These are phyloP conservation scores for Knufia petricola DNA, from an alignment of 2,329 filamentous ascomycete genomes.

Conservation along the genomic window DNA sequence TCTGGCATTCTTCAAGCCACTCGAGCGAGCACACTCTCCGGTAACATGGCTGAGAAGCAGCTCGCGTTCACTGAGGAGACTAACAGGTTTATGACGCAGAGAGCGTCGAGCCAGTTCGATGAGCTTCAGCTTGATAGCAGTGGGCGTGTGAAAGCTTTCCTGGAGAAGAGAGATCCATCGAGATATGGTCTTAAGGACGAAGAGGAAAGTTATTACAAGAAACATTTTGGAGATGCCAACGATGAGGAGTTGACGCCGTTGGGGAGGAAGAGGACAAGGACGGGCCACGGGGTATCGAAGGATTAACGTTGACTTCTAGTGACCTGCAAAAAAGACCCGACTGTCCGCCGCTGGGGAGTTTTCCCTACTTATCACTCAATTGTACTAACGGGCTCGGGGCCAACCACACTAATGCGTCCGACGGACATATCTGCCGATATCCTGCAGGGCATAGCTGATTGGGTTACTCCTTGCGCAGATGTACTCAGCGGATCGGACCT, in stretches of 20 bases:
- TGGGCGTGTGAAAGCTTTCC: constrained; percentile 65
- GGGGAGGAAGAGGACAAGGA: neutral
- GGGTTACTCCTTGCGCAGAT: no score
- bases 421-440: no score
- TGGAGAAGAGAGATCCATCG: constrained; percentile 59
- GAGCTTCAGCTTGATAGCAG: constrained; percentile 45
- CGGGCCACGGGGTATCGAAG: neutral
- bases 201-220: constrained; percentile 33
- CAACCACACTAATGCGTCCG: no score
- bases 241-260: constrained; percentile 4
- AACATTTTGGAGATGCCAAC: constrained; percentile 13
- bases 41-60: constrained; percentile 55
- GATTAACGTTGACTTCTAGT: neutral
- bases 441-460: no score
- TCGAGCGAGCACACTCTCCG: constrained; percentile 54
- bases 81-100: constrained; percentile 37
- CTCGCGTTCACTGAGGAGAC: constrained; percentile 58
- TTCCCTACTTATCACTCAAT: no score
- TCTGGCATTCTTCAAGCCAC: constrained; percentile 64
- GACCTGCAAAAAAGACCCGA: no score
- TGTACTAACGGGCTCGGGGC: no score
- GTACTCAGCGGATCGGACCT: no score
- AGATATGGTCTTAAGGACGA: constrained; percentile 37
- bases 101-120: constrained; percentile 42
- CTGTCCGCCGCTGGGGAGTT: no score